Conservation (phyloP, 2,329 filamentous ascomycete genomes). For the Stemphylium lycopersici region DNA sequence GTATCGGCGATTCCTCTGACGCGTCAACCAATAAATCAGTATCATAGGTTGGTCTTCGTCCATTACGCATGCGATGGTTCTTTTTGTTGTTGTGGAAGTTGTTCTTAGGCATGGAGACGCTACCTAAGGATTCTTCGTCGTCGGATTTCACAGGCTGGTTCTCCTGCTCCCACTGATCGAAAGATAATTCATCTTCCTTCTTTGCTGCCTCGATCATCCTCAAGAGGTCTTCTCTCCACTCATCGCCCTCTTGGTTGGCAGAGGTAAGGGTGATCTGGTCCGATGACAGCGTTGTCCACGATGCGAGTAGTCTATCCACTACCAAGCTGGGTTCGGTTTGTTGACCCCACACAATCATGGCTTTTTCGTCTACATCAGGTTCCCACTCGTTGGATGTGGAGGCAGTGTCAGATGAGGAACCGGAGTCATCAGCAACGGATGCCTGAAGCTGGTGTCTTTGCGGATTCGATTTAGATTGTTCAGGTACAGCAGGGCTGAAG, state of each 20-base stretch:
- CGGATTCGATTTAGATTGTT: background rate
- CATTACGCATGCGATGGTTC: background rate
- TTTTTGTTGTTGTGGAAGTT: background rate
- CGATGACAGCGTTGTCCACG: constrained; percentile 18
- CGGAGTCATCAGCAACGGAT: background rate
- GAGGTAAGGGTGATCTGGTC: constrained; percentile 19
- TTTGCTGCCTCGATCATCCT: background rate
- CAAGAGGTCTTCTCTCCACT: background rate
- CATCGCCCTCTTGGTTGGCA: constrained; percentile 1
- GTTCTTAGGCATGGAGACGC: background rate
- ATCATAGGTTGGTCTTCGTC: background rate
- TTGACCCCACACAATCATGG: constrained; percentile 6
- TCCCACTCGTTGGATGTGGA: background rate
- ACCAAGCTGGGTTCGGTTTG: constrained; percentile 20
- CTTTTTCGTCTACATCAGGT: background rate
- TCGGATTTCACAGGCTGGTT: background rate
- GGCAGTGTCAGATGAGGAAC: background rate
- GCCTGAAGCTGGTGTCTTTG: background rate
- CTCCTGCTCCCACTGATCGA: constrained; percentile 2
- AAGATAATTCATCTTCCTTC: background rate
- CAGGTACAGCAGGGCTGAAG: constrained; percentile 6
- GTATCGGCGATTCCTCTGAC: background rate
- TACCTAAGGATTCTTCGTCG: background rate
- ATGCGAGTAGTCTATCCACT: constrained; percentile 20
- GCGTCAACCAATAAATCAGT: background rate